Base-by-base conservation (phyloP, 73 alveolate genomes). In the Paraurostyla sp. region DNA sequence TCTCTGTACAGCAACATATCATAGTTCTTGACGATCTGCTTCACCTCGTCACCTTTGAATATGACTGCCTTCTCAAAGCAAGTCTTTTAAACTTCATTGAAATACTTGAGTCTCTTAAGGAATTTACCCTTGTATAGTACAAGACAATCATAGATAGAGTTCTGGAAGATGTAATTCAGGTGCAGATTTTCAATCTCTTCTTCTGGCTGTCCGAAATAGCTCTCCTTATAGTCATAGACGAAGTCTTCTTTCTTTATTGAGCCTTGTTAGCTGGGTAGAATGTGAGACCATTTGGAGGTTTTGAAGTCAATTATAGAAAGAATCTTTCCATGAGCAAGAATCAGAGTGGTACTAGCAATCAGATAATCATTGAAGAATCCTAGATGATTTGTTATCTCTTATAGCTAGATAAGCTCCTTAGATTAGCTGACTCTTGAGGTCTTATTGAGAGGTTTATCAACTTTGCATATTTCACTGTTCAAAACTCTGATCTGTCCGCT, bases 1-100 rank as follows among this genome's bases (percentile, higher is more conserved):
- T 73, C 35, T 73, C 86, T 73, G 30, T 73, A 73, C 36, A 48
- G 65, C 50, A 11, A 25, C 71, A 49, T 48, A 49, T 73, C 86
- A 46, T 43, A 43, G 52, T 49, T 73, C 71, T 73, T 73, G 29
- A 73, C 71, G 23, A 73, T 73, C 36, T 73, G 71, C n/a, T 48
- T 73, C 29, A 73, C 86, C 46, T 43, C 46, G 22, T 73, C 65
- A 13, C 71, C 71, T 56, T 73, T 73, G 29, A 73, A 73, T 4
- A 73, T 48, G 11, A 49, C 42, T 45, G 71, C 86, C 71, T 73
- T 73, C 42, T 73, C 86, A 48, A 73, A 73, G 71, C 71, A 73
- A 46, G 86, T 73, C 71, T 73, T 73, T 48, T 73, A 30, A 6
- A 73, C 71, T 73, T 73, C 86, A 29, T 73, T 73, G 27, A 48